A percentile compares a stretch with the other conserved stretches of the same genome.
phyloP scores from a whole-genome alignment of 192 early-diverging fungal species.

The Martensiomyces pterosporus region DNA sequence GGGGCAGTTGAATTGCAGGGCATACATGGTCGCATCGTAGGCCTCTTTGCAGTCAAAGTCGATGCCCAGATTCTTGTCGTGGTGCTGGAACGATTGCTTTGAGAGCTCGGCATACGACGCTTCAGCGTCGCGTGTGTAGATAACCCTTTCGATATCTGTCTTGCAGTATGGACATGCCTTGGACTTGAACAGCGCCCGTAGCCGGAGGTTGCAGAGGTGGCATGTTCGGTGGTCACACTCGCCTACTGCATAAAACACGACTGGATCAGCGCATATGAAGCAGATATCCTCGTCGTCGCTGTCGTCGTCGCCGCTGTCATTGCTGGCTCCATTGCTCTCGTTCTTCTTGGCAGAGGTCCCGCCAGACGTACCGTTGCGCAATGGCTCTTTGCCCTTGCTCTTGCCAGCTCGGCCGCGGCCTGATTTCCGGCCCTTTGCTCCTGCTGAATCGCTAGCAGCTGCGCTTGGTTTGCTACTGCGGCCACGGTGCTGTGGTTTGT shows the following conservation, averaged over 20 bases:
- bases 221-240: constrained; percentile 93
- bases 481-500: not conserved
- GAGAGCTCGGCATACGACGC: constrained; percentile 55
- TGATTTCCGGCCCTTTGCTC: constrained; percentile 1
- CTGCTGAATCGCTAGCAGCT: not conserved
- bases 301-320: constrained; percentile 5
- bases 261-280: constrained; percentile 86
- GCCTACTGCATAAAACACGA: constrained; percentile 76
- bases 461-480: not conserved
- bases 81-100: constrained; percentile 50
- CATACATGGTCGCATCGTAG: constrained; percentile 65
- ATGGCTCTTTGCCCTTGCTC: not conserved
- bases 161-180: constrained; percentile 90
- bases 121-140: constrained; percentile 68
- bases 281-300: constrained; percentile 55
- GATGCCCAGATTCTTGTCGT: constrained; percentile 65
- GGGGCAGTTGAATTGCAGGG: constrained; percentile 86
- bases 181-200: constrained; percentile 84
- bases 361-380: too few relatives aligned
- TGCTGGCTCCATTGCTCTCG: not conserved
- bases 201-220: constrained; percentile 84
- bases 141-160: constrained; percentile 71
- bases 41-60: constrained; percentile 74
- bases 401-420: not conserved
- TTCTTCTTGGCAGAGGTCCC: too few relatives aligned